phyloP scores from a whole-genome alignment of 2,329 filamentous ascomycete species.

The Davidsoniella eucalypti region DNA sequence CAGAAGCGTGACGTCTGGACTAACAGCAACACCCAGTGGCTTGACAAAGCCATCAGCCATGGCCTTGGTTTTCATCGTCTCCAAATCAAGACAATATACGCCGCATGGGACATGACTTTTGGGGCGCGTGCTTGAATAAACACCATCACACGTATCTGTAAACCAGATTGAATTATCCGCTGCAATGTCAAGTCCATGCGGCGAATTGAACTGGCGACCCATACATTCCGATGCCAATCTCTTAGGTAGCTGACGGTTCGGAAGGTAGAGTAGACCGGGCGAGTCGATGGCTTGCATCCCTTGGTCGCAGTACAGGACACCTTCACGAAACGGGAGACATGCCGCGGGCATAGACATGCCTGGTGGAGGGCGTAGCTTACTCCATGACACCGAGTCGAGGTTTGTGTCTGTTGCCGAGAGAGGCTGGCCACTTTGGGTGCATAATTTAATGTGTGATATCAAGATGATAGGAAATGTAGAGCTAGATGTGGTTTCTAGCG shows the following conservation, averaged over 20 bases:
- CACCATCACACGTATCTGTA: slow-evolving; percentile 33
- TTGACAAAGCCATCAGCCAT: slow-evolving; percentile 31
- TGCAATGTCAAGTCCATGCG: slow-evolving; percentile 31
- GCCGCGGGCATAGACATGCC: slow-evolving; percentile 29
- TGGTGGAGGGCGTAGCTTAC: slow-evolving; percentile 26
- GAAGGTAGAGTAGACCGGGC: slow-evolving; percentile 21
- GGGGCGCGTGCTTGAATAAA: slow-evolving; percentile 29
- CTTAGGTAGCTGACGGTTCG: slow-evolving; percentile 19
- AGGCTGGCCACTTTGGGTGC: slow-evolving; percentile 11
- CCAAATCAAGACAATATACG: slow-evolving; percentile 31
- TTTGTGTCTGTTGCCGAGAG: slow-evolving; percentile 14
- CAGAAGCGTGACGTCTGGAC: slow-evolving; percentile 26
- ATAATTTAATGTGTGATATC: slow-evolving; percentile 26
- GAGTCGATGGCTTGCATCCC: slow-evolving; percentile 16
- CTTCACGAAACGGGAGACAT: slow-evolving; percentile 24
- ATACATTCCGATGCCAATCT: slow-evolving; percentile 24
- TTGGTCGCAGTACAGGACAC: slow-evolving; percentile 27
- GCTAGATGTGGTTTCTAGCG: slow-evolving; percentile 23
- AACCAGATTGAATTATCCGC: slow-evolving; percentile 31
- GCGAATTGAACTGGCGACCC: slow-evolving; percentile 30
- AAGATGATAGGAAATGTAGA: slow-evolving; percentile 26
- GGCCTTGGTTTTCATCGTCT: slow-evolving; percentile 23
- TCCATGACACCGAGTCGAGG: slow-evolving; percentile 22
- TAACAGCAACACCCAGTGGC: slow-evolving; percentile 30
- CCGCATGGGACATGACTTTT: slow-evolving; percentile 27